A percentile compares a stretch with the other conserved stretches of the same genome.
Evolutionary conservation across 306 rosid genomes (phyloP).

Genomic region (Arachis stenosperma): DNA sequence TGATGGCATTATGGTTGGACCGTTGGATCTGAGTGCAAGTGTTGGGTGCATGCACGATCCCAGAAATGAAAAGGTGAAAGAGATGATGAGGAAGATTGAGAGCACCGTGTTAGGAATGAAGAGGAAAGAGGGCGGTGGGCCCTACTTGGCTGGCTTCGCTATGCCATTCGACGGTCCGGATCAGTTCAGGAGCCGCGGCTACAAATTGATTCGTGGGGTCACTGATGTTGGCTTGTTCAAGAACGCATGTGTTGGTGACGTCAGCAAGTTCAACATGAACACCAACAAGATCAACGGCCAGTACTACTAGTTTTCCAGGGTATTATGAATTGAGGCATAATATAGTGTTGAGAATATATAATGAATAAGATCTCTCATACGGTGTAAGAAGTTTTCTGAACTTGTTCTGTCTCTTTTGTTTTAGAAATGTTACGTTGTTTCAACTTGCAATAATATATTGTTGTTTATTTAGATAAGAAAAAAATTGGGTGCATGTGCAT

Average conservation of each 20-base stretch:
- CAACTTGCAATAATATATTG: no score
- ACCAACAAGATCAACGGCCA: background rate
- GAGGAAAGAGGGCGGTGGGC: constrained; percentile 33
- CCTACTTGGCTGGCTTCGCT: constrained; percentile 4
- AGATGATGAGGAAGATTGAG: constrained; percentile 27
- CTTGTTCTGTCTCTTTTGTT: no score
- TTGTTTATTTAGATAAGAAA: no score
- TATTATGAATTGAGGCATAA: no score
- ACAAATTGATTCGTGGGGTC: constrained; percentile 17
- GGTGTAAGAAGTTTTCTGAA: no score
- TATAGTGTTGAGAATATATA: no score
- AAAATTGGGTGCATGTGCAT: no score
- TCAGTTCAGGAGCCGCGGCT: constrained; percentile 14
- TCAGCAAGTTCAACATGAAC: constrained; percentile 1
- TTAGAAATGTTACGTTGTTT: no score
- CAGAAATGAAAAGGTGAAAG: constrained; percentile 3
- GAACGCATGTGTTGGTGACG: constrained; percentile 6
- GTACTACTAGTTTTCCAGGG: background rate
- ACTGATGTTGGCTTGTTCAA: constrained; percentile 16
- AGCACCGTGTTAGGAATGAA: background rate
- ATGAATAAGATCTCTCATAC: no score
- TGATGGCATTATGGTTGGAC: constrained; percentile 30
- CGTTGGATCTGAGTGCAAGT: constrained; percentile 7
- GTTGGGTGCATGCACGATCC: constrained; percentile 16
- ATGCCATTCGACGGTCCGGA: constrained; percentile 22